Evolutionary conservation across 2,329 filamentous ascomycete genomes (phyloP).

Genomic region (Gaeumannomyces tritici): DNA sequence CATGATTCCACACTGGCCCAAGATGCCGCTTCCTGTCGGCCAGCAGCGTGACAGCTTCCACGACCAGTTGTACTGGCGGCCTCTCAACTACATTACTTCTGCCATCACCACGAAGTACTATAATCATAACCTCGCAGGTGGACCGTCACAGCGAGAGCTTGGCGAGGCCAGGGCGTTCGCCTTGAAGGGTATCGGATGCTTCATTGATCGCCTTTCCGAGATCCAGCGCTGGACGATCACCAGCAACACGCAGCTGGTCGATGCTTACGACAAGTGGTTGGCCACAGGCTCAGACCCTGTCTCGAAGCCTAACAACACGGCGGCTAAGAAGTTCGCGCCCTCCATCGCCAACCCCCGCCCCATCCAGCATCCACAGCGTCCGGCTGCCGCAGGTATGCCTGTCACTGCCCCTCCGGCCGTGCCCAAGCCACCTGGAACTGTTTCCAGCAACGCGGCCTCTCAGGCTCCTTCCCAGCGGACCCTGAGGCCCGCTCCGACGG

Average conservation of each 20-base stretch:
- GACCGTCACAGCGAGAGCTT: background rate
- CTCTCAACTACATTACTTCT: background rate
- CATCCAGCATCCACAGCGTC: background rate
- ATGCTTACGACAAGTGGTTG: background rate
- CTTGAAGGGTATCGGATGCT: background rate
- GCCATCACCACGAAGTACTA: background rate
- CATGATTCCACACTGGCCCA: background rate
- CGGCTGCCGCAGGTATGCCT: background rate
- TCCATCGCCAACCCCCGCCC: background rate
- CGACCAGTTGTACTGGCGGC: constrained; percentile 1
- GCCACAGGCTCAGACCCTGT: background rate
- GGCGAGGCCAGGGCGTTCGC: background rate
- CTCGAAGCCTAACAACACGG: no score
- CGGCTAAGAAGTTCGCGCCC: no score
- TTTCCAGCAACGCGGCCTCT: background rate
- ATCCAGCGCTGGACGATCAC: background rate
- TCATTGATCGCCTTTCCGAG: background rate
- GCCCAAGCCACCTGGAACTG: background rate
- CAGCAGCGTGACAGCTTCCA: background rate
- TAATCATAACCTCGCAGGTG: no score
- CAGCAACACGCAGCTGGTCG: background rate
- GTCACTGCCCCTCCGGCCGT: background rate
- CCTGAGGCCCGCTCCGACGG: background rate
- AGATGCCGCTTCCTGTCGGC: background rate
- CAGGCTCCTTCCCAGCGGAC: background rate